Conservation (phyloP, 1,284 basidiomycete species). For the Polyporus tsugae region DNA sequence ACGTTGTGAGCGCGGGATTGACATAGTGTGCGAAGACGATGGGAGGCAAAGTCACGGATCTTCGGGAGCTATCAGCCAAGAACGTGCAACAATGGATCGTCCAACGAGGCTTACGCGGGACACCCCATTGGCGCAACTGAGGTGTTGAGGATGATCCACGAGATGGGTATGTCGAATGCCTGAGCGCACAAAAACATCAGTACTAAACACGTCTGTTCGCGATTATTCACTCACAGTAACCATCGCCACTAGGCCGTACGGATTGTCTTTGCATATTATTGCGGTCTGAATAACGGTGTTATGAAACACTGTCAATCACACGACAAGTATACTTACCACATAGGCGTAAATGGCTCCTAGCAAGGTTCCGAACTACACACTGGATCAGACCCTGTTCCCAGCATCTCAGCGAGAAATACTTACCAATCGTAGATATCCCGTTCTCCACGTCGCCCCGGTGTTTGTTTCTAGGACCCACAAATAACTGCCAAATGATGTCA, state of each 20-base stretch:
- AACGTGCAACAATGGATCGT: background rate
- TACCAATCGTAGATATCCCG: constrained; percentile 56
- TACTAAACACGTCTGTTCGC: background rate
- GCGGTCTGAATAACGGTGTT: constrained; percentile 45
- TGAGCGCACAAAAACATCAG: constrained; percentile 26
- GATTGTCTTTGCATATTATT: constrained; percentile 50
- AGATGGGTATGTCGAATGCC: constrained; percentile 55
- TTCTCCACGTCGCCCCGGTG: constrained; percentile 58
- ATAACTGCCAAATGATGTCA: constrained; percentile 40
- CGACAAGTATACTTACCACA: constrained; percentile 45
- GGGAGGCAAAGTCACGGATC: constrained; percentile 56
- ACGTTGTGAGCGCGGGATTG: constrained; percentile 35
- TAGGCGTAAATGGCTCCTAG: constrained; percentile 56
- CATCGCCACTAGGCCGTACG: constrained; percentile 53
- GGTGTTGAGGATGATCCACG: constrained; percentile 54
- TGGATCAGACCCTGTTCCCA: background rate
- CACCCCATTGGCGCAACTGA: constrained; percentile 52
- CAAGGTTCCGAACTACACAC: constrained; percentile 51
- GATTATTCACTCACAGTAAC: constrained; percentile 46
- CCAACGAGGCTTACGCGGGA: constrained; percentile 48
- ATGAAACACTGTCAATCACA: background rate
- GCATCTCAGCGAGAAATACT: constrained; percentile 17
- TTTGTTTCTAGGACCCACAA: constrained; percentile 62
- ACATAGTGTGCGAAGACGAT: constrained; percentile 53
- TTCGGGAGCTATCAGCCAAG: constrained; percentile 30